phyloP scores from a whole-genome alignment of 371 early-diverging fungal genomes.

The Syncephalis plumigaleata region DNA sequence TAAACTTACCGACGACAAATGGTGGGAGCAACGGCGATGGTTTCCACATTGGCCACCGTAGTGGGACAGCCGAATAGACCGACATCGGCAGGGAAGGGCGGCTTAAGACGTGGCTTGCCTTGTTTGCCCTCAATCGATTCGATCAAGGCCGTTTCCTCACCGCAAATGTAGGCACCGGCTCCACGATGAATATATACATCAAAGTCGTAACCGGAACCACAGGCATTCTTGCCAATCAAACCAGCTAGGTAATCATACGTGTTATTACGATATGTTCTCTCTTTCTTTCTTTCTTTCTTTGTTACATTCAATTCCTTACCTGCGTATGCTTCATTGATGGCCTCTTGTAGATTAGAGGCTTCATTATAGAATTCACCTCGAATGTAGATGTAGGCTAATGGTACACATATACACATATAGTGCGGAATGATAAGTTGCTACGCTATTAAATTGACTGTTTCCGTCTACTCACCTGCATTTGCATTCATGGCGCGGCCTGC shows the following conservation, averaged over 20 bases:
- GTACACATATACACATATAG: too few relatives aligned
- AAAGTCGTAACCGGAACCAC: constrained; percentile 90
- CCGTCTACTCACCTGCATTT: constrained; percentile 45
- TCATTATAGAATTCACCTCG: constrained; percentile 98
- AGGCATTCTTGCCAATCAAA: constrained; percentile 94
- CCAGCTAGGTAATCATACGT: constrained; percentile 27
- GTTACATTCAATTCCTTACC: too few relatives aligned
- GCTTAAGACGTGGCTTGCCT: constrained; percentile 96
- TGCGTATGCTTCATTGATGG: constrained; percentile 92
- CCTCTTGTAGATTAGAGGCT: constrained; percentile 81
- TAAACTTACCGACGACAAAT: constrained; percentile 58
- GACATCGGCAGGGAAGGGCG: constrained; percentile 96
- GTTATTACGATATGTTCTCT: not conserved
- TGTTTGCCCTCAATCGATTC: constrained; percentile 96
- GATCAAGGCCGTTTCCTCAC: constrained; percentile 95
- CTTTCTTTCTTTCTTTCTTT: too few relatives aligned
- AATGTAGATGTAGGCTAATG: constrained; percentile 87
- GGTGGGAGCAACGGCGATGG: constrained; percentile 93
- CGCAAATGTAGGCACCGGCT: constrained; percentile 96
- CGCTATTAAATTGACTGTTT: not conserved
- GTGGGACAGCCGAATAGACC: constrained; percentile 97
- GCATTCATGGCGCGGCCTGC: constrained; percentile 97
- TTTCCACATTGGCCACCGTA: constrained; percentile 95
- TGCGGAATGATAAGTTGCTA: not conserved
- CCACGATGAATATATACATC: constrained; percentile 94